A percentile compares a stretch with the other conserved stretches of the same genome.
phyloP scores from a whole-genome alignment of 345 rosid species.

The Bretschneidera sinensis region DNA sequence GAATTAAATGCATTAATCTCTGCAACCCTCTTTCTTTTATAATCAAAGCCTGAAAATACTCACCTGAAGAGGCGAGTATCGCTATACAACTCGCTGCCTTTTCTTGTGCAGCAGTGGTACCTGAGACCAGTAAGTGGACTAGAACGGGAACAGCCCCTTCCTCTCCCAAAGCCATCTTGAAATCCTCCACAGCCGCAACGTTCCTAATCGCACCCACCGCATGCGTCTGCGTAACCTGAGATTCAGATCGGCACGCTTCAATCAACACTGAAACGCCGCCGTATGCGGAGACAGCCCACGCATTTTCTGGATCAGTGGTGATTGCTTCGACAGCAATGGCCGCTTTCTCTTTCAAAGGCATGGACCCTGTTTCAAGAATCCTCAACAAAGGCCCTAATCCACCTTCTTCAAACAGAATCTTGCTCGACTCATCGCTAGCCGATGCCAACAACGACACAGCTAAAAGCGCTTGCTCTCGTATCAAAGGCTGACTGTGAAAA shows the following conservation, averaged over 20 bases:
- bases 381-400: constrained; percentile 71
- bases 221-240: constrained; percentile 42
- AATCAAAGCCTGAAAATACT: constrained; percentile 50
- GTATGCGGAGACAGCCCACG: constrained; percentile 70
- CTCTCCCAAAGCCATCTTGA: constrained; percentile 49
- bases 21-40: constrained; percentile 55
- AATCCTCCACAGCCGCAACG: constrained; percentile 52
- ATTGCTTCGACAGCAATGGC: constrained; percentile 66
- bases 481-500: constrained; percentile 32
- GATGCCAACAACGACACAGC: constrained; percentile 61
- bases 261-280: constrained; percentile 55
- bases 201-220: constrained; percentile 62
- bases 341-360: constrained; percentile 55
- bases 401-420: constrained; percentile 59
- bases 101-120: constrained; percentile 35
- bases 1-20: constrained; percentile 44
- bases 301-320: constrained; percentile 60
- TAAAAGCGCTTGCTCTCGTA: constrained; percentile 59
- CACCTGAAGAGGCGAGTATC: constrained; percentile 56
- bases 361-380: constrained; percentile 56
- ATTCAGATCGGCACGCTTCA: constrained; percentile 67
- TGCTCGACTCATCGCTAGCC: constrained; percentile 53
- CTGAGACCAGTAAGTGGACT: constrained; percentile 38
- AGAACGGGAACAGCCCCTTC: constrained; percentile 72
- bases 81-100: constrained; percentile 50